These are phyloP conservation scores for Lactifluus echinatus DNA, from an alignment of 768 basidiomycete species.

Conservation along the genomic window DNA sequence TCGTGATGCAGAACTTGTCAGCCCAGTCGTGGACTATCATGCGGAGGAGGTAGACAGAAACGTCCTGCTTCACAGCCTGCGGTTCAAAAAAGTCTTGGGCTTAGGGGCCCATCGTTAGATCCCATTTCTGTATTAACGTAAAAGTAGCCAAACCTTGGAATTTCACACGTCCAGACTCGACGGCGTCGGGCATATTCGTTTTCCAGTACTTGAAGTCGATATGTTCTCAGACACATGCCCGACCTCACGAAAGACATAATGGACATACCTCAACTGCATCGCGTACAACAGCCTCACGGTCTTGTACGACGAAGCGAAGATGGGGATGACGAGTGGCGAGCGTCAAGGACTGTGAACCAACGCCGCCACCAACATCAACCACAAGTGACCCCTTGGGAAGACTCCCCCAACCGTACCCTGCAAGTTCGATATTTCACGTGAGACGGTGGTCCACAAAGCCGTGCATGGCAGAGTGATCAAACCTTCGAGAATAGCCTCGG, in stretches of 20 bases:
- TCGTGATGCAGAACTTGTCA: slow-evolving; percentile 25
- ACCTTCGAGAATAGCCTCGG: neutral
- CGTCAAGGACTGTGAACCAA: slow-evolving; percentile 23
- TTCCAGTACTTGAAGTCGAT: slow-evolving; percentile 22
- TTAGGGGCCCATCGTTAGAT: neutral
- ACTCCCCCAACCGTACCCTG: slow-evolving; percentile 26
- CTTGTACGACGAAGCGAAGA: slow-evolving; percentile 28
- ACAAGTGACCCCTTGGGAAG: slow-evolving; percentile 22
- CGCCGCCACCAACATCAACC: slow-evolving; percentile 31
- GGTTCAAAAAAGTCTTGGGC: slow-evolving; percentile 25
- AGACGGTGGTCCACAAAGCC: neutral
- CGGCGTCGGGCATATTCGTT: slow-evolving; percentile 20
- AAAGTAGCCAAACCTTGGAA: slow-evolving; percentile 19
- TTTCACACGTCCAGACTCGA: slow-evolving; percentile 21
- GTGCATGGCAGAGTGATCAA: neutral
- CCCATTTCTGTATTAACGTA: neutral
- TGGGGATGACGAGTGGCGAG: slow-evolving; percentile 22
- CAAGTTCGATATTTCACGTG: slow-evolving; percentile 1
- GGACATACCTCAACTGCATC: slow-evolving; percentile 20
- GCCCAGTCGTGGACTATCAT: slow-evolving; percentile 30
- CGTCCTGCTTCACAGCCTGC: slow-evolving; percentile 24
- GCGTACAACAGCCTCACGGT: slow-evolving; percentile 23
- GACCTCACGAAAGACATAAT: neutral
- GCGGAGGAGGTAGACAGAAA: slow-evolving; percentile 25
- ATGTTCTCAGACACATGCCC: neutral